A percentile compares a stretch with the other conserved stretches of the same genome.
Conservation (phyloP, 805 yeast genomes). For the Ogataea glucozyma region DNA sequence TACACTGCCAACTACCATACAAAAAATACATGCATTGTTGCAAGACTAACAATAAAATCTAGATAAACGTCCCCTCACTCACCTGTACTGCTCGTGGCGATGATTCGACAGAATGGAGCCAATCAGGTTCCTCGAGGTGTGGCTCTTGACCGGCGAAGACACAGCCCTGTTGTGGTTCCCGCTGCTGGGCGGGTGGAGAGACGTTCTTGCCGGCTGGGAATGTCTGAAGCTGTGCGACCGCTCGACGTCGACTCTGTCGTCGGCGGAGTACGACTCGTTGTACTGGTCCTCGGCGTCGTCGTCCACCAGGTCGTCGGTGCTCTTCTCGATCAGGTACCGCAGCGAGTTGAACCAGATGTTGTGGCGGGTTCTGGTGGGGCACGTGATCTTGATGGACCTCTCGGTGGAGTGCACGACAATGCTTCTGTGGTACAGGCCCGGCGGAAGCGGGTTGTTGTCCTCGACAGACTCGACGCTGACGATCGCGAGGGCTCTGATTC, state of each 20-base stretch:
- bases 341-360: conserved; percentile 89
- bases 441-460: conserved; percentile 85
- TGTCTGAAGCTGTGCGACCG: conserved; percentile 32
- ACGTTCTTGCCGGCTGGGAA: conserved; percentile 25
- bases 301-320: conserved; percentile 55
- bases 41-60: not conserved
- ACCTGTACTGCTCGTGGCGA: not conserved
- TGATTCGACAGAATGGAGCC: conserved; percentile 16
- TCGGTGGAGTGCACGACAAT: conserved; percentile 68
- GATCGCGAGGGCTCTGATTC: conserved; percentile 80
- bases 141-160: conserved; percentile 18
- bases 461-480: conserved; percentile 74
- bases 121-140: conserved; percentile 20
- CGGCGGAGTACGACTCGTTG: conserved; percentile 28
- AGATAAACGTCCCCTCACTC: too few relatives aligned
- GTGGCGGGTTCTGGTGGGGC: conserved; percentile 85
- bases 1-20: too few relatives aligned
- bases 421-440: conserved; percentile 84
- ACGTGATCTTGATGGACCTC: conserved; percentile 73
- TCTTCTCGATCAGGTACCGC: conserved; percentile 69
- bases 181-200: conserved; percentile 4
- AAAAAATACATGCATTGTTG: not conserved
- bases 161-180: conserved; percentile 8
- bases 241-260: conserved; percentile 31
- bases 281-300: conserved; percentile 44